Percentiles rank a stretch among this genome's conserved stretches.
These are phyloP conservation scores for Austroboletus rostrupii DNA, from an alignment of 1,284 basidiomycete species.

Conservation along the genomic window DNA sequence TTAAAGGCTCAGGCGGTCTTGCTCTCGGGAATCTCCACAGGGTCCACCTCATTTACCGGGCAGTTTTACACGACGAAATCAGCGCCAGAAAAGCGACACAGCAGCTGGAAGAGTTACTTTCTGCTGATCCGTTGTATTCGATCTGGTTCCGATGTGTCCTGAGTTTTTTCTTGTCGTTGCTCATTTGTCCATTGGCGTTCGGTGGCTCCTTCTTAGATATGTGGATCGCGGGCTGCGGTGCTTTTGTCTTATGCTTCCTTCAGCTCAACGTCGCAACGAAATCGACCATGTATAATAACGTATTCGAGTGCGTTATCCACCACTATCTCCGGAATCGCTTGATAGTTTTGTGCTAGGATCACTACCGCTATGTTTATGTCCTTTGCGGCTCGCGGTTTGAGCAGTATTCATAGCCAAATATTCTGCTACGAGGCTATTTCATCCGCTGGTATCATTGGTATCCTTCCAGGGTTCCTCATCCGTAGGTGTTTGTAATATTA, in stretches of 20 bases:
- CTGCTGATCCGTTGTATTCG: constrained; percentile 57
- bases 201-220: constrained; percentile 83
- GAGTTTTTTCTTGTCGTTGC: constrained; percentile 65
- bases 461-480: constrained; percentile 81
- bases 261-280: constrained; percentile 70
- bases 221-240: constrained; percentile 69
- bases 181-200: constrained; percentile 81
- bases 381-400: constrained; percentile 74
- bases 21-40: constrained; percentile 74
- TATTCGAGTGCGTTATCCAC: constrained; percentile 72
- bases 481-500: constrained; percentile 43
- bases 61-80: constrained; percentile 82
- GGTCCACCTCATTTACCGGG: constrained; percentile 72
- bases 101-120: constrained; percentile 46
- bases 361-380: constrained; percentile 79
- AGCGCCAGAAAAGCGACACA: constrained; percentile 67
- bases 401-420: constrained; percentile 65
- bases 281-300: constrained; percentile 78
- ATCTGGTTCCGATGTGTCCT: constrained; percentile 57
- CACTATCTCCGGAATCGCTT: constrained; percentile 10
- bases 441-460: constrained; percentile 76
- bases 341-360: constrained; percentile 48
- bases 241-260: constrained; percentile 61
- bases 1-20: constrained; percentile 72
- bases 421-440: constrained; percentile 89